Base-by-base conservation (phyloP, 2,329 filamentous ascomycete genomes). In the Talaromyces sp. region DNA sequence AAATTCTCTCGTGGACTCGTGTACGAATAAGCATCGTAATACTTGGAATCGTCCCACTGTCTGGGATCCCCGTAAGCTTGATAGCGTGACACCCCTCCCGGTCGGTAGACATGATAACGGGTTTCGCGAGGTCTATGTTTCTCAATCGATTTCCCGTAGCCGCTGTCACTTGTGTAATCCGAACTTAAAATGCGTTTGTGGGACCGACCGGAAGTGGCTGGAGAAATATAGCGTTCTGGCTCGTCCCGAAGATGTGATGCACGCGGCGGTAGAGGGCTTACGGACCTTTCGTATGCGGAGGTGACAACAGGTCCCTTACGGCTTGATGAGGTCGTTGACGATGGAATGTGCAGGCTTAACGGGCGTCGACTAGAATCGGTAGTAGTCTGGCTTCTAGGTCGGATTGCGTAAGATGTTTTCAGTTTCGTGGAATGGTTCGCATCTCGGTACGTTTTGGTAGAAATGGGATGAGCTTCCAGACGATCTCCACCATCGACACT, bases 1-100 rank as follows among this genome's bases (percentile, higher is more conserved):
- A 82, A 81, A 63, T 82, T 79, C 63, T 83, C 80, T 43, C 76
- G 76, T 2, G 80, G 76, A 6, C 77, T 80, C 15, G 81, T 83
- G 67, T 83, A 83, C 13, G 80, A 82, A 68, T 81, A 82, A 6
- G 78, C 77, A 69, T 79, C 75, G 54, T 77, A 75, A 19, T 78
- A 71, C 59, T 79, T 78, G 67, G 80, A 77, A 56, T 79, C 76
- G 27, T 77, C 74, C 43, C 73, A 72, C 64, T 76, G 74, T 56
- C 71, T 70, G 53, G 70, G 65, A 38, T 73, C 70, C 19, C 72
- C 73, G 7, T 73, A 70, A 13, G 70, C 69, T 38, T 73, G 72
- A 64, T 78, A 74, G 22, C 72, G 72, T 53, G 69, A 70, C 15
- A 68, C 69, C 7, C 67, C 68, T 58, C 68, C 68, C 2, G 71